phyloP scores from a whole-genome alignment of 768 basidiomycete genomes.

The Naematelia encephala region DNA sequence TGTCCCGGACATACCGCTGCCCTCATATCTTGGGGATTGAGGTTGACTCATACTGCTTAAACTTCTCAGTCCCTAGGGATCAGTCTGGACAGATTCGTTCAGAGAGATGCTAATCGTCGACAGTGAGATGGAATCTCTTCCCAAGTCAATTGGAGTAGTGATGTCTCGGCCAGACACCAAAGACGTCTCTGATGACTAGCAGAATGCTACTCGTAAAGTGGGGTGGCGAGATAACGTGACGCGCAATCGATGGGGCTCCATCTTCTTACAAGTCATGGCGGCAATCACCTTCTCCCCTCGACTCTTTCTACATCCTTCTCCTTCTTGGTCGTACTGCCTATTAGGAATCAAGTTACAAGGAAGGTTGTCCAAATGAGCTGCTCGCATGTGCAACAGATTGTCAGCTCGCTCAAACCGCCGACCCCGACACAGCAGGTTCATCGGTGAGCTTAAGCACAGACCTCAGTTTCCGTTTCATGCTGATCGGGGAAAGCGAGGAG shows the following conservation, averaged over 20 bases:
- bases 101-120: no score
- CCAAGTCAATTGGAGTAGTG: no score
- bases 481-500: conserved; percentile 64
- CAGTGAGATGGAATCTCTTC: no score
- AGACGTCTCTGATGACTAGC: background rate
- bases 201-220: background rate
- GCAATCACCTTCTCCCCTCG: background rate
- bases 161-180: background rate
- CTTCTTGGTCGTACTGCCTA: background rate
- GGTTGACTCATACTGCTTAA: conserved; percentile 2
- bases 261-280: background rate
- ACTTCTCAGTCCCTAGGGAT: background rate
- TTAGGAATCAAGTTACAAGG: background rate
- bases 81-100: background rate
- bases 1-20: background rate
- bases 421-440: conserved; percentile 36
- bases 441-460: conserved; percentile 27
- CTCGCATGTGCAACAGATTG: conserved; percentile 18
- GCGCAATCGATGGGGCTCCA: background rate
- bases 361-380: conserved; percentile 21
- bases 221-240: background rate
- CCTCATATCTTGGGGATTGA: conserved; percentile 1
- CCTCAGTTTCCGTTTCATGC: background rate
- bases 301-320: conserved; percentile 1
- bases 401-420: conserved; percentile 23